Conservation (phyloP, 1,139 yeast species). For the Debaryomyces robertsiae region DNA sequence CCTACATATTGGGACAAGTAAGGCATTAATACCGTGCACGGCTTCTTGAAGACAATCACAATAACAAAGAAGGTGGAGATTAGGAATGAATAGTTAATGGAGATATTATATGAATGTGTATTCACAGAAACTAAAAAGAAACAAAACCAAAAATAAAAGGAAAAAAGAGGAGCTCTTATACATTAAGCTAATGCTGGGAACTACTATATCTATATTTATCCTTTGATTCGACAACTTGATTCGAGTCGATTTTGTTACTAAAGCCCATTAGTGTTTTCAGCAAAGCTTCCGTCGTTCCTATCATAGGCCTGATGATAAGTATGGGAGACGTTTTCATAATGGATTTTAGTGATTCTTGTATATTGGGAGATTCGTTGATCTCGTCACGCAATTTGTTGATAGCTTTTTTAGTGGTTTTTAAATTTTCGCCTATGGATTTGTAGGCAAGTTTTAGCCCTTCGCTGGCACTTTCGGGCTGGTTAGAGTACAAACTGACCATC, state of each 20-base stretch:
- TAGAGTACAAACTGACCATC: constrained; percentile 74
- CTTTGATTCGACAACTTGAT: constrained; percentile 39
- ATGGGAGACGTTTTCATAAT: constrained; percentile 81
- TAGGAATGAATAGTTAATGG: too few species aligned
- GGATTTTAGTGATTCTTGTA: constrained; percentile 67
- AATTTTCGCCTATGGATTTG: constrained; percentile 67
- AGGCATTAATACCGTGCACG: constrained; percentile 3
- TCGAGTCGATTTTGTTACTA: constrained; percentile 77
- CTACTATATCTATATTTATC: constrained; percentile 31
- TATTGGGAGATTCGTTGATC: constrained; percentile 60
- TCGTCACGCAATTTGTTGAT: constrained; percentile 61
- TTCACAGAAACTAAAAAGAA: too few species aligned
- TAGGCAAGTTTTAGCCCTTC: constrained; percentile 78
- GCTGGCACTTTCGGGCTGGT: constrained; percentile 73
- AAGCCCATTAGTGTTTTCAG: constrained; percentile 83
- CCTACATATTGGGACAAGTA: constrained; percentile 1
- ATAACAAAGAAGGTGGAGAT: too few species aligned
- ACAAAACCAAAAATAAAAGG: too few species aligned
- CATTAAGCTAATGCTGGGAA: constrained; percentile 1
- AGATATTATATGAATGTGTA: too few species aligned
- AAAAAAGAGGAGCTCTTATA: too few species aligned
- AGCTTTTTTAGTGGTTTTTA: constrained; percentile 66
- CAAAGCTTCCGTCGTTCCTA: constrained; percentile 91
- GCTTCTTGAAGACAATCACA: constrained; percentile 1
- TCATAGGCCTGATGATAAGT: constrained; percentile 78